Evolutionary conservation across 768 basidiomycete genomes (phyloP).

Genomic region (Agrocybe praecox): DNA sequence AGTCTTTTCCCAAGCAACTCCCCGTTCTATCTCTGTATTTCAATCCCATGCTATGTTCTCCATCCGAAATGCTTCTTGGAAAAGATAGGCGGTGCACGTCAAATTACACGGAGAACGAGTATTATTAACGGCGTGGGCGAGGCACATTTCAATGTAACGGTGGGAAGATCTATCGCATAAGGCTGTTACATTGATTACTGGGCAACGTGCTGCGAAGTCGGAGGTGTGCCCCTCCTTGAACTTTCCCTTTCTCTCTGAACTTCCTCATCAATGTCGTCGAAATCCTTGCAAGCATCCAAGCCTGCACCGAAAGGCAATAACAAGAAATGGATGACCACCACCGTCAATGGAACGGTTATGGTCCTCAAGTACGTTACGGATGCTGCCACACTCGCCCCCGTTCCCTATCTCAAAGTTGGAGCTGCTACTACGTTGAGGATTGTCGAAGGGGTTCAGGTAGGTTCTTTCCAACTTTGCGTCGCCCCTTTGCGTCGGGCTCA

Average conservation of each 20-base stretch:
- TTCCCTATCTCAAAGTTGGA: conserved; percentile 20
- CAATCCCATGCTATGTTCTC: no score
- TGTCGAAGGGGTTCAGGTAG: conserved; percentile 17
- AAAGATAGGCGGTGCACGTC: background rate
- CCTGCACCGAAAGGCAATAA: no score
- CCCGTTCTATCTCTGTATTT: no score
- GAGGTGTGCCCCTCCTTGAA: background rate
- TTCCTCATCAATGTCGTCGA: background rate
- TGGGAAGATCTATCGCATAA: background rate
- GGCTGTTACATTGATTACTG: background rate
- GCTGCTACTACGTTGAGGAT: conserved; percentile 16
- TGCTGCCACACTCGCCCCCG: conserved; percentile 13
- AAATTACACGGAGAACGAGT: background rate
- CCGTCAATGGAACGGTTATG: conserved; percentile 4
- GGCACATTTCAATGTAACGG: background rate
- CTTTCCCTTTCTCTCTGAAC: background rate
- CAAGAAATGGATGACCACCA: background rate
- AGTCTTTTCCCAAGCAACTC: no score
- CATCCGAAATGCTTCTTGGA: no score
- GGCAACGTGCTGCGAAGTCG: background rate
- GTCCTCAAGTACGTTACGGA: conserved; percentile 10
- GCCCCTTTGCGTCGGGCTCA: background rate
- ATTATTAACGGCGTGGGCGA: background rate
- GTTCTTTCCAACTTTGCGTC: background rate
- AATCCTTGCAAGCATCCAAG: background rate